These are phyloP conservation scores for Paraglomus occultum DNA, from an alignment of 192 early-diverging fungal genomes.

Conservation along the genomic window DNA sequence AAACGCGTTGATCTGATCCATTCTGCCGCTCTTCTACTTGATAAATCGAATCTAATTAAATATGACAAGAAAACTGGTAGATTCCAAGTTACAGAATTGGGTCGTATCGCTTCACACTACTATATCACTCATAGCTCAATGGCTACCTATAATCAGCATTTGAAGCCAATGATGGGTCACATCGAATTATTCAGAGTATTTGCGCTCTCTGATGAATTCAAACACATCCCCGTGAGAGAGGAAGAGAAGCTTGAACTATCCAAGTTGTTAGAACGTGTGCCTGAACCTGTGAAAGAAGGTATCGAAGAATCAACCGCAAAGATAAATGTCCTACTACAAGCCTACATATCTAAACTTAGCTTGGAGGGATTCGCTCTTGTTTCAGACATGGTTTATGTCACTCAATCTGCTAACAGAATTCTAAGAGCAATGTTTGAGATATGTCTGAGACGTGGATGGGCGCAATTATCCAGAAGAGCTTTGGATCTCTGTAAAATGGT, in stretches of 20 bases:
- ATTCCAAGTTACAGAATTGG: slow-evolving; percentile 87
- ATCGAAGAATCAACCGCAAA: slow-evolving; percentile 91
- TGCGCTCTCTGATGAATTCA: slow-evolving; percentile 89
- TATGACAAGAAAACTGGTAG: slow-evolving; percentile 92
- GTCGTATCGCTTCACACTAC: slow-evolving; percentile 95
- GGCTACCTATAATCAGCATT: slow-evolving; percentile 90
- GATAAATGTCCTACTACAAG: slow-evolving; percentile 90
- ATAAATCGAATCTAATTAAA: slow-evolving; percentile 90
- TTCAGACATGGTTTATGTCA: slow-evolving; percentile 98
- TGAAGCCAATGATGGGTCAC: slow-evolving; percentile 86
- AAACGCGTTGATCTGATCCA: slow-evolving; percentile 90
- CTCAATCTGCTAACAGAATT: slow-evolving; percentile 91
- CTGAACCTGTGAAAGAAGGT: slow-evolving; percentile 92
- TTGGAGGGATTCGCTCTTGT: slow-evolving; percentile 94
- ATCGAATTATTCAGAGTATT: slow-evolving; percentile 91
- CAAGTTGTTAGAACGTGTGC: slow-evolving; percentile 89
- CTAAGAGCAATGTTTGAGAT: slow-evolving; percentile 97
- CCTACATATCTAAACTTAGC: slow-evolving; percentile 93
- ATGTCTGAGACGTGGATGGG: slow-evolving; percentile 91
- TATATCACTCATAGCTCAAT: slow-evolving; percentile 92
- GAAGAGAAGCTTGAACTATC: slow-evolving; percentile 92
- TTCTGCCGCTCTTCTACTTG: slow-evolving; percentile 79
- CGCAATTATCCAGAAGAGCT: slow-evolving; percentile 82
- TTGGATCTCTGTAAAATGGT: slow-evolving; percentile 98
- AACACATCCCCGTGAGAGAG: slow-evolving; percentile 88